Base-by-base conservation (phyloP, 2,329 filamentous ascomycete species). In the Hymenoscyphus fructigenus region DNA sequence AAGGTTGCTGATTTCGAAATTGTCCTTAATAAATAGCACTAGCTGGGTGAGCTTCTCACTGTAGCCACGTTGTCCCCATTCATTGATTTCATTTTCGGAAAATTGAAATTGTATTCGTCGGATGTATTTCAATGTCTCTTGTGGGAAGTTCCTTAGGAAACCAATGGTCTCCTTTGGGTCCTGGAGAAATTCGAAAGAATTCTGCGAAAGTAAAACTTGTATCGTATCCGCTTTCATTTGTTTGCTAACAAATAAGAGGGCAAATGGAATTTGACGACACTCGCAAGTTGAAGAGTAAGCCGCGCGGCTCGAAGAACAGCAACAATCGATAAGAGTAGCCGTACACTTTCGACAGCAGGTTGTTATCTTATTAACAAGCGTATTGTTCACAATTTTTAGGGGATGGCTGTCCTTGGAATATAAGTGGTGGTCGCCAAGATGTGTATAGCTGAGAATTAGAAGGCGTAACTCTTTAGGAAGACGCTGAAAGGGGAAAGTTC, bases 241-340 rank as follows among this genome's bases (percentile, higher is more conserved):
- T 36, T 56, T 62, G 44, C 34, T 62, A 36, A 62, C 60, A 57
- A 55, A 17, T 20, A 47, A 55, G 17, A 62, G 60, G 23, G 26
- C 60, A 29, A 62, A 62, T 62, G 60, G 60, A 29, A 62, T 36
- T 2, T 36, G 60, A 55, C 60, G 60, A 56, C 60, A 62, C 17
- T 57, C 60, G 47, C 60, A 62, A 62, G 50, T 56, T 28, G 26
- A 23, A 23, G 60, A 62, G 60, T 38, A 62, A 36, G 60, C 41
- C 12, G 47, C 60, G 60, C 29, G 47, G 20, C 5, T 36, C 7
- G 41, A 28, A 28, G 50, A 1, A 56, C 60, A 62, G 60, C 60
- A 62, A 38, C 60, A 62, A 56, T 62, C 60, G 17, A 62, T 38
- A 23, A 56, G 47, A 20, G 60, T 62, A 9, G 32, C 29, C 26